Base-by-base conservation (phyloP, 1,284 basidiomycete genomes). In the Naganishia liquefaciens region DNA sequence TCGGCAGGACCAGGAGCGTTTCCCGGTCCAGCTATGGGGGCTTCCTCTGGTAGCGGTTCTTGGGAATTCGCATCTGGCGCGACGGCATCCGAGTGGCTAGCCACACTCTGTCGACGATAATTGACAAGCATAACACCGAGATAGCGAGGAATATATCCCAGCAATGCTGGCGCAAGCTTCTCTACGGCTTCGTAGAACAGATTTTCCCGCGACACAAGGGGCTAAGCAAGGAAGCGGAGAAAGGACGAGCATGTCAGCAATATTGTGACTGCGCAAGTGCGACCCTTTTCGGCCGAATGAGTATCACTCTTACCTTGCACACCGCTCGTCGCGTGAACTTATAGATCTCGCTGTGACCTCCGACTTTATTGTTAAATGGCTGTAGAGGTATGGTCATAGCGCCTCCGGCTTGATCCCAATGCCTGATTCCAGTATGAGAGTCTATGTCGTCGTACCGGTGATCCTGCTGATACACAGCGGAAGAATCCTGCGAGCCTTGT, bases 101-200 rank as follows among this genome's bases (percentile, higher is more conserved):
- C 49, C 11, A 66, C 68, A 27, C 69, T 57, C 30, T 71, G 73
- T 0, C 88, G 85, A 3, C 93, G 86, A 75, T 98, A 99, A 66
- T 90, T 96, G 70, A 99, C 96, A 52, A 99, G 86, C 89, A 99
- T 94, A 57, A 99, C 96, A 21, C 95, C 95, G 19, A 99, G 84
- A 78, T 99, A 99, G 58, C 94, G 88, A 11, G 95, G 95, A 63
- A 98, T 95, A 75, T 93, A 99, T 3, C 86, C 88, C 10, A 99
- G 83, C 25, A 99, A 82, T 2, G 89, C 90, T 0, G 95, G 95
- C 0, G 92, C 91, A 71, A 94, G 90, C 25, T 87, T 84, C 77
- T 99, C 95, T 21, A 98, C 91, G 1, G 93, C 87, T 77, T 99
- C 95, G 77, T 99, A 99, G 75, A 99, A 98, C 55, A 97, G 82